These are phyloP conservation scores for Cadophora sp. DNA, from an alignment of 2,329 filamentous ascomycete species.

Conservation along the genomic window DNA sequence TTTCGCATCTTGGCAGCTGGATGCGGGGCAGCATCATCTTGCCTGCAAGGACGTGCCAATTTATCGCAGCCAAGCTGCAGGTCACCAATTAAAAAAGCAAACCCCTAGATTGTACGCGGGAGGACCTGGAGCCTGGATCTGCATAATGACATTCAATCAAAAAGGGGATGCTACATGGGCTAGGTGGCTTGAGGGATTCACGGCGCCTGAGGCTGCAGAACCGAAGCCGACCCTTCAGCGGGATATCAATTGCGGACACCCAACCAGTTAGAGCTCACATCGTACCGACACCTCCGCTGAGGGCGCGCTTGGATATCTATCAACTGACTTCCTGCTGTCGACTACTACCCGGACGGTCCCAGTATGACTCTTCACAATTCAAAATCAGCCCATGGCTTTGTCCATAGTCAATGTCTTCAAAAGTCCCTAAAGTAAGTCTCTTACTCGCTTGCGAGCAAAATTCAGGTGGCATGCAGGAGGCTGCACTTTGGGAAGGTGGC, in stretches of 20 bases:
- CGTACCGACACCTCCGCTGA: not conserved
- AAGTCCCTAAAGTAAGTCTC: too few relatives aligned
- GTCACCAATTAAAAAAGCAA: not conserved
- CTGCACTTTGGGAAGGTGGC: slow-evolving; percentile 8
- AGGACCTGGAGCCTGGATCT: slow-evolving; percentile 12
- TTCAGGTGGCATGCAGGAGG: not conserved
- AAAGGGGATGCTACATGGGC: too few relatives aligned
- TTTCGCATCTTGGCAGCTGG: not conserved
- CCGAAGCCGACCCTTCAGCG: not conserved
- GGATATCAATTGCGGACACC: not conserved
- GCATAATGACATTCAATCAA: too few relatives aligned
- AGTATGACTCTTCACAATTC: not conserved
- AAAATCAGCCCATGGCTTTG: not conserved
- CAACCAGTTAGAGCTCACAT: not conserved
- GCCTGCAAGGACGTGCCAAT: not conserved
- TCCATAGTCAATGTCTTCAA: too few relatives aligned
- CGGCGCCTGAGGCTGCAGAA: too few relatives aligned
- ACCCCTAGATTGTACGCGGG: not conserved
- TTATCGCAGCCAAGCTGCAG: not conserved
- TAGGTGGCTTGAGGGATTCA: too few relatives aligned
- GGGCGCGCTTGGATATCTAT: not conserved
- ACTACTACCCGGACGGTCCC: too few relatives aligned
- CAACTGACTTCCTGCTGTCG: too few relatives aligned
- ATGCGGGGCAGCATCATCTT: not conserved
- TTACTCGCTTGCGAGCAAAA: not conserved